Base-by-base conservation (phyloP, 1,139 yeast genomes). In the Zygosaccharomyces pseudobailii region DNA sequence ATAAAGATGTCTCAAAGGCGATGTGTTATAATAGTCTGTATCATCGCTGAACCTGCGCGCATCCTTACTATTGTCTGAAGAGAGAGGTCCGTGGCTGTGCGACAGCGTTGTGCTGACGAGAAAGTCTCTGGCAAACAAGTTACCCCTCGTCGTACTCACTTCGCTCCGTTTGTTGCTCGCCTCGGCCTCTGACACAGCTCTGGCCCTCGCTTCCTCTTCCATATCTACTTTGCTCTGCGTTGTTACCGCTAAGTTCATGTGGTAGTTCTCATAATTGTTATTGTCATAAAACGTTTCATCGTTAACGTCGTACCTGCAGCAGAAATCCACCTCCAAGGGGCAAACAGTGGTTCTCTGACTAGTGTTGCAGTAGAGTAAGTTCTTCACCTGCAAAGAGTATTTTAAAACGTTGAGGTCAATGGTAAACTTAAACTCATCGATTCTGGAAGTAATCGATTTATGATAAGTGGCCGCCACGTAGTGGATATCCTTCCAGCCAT, bases 231-330 rank as follows among this genome's bases (percentile, higher is more conserved):
- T 10, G 31, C 40, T 36, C 32, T 33, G 40, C 27, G 45, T 35
- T n/a, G 50, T 50, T 3, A 52, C 54, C 3, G 51, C 44, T 22
- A 51, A 41, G 21, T 48, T 45, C 22, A 62, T 43, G 32, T 55
- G 53, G 43, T 58, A 62, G 47, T 63, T 63, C 13, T 58, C 51
- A 45, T 62, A 59, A 45, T 62, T 59, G 38, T 63, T 63, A 46
- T 63, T 63, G 45, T 63, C 67, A 46, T 65, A 63, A 45, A 58
- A 65, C 2, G 65, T 59, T 41, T 58, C 62, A 38, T 56, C 56
- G 39, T 60, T 58, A 8, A 61, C 63, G 46, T 61, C 59, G 47
- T 62, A 64, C 7, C 64, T 54, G 37, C 66, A 62, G 44, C 68
- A 64, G 22, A 65, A 47, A 32, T 61, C 57, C 20, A 64, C 47